Evolutionary conservation across 345 rosid genomes (phyloP), one percentile per base, ranked within the genome.

Genomic region (Kandelia obovata): DNA sequence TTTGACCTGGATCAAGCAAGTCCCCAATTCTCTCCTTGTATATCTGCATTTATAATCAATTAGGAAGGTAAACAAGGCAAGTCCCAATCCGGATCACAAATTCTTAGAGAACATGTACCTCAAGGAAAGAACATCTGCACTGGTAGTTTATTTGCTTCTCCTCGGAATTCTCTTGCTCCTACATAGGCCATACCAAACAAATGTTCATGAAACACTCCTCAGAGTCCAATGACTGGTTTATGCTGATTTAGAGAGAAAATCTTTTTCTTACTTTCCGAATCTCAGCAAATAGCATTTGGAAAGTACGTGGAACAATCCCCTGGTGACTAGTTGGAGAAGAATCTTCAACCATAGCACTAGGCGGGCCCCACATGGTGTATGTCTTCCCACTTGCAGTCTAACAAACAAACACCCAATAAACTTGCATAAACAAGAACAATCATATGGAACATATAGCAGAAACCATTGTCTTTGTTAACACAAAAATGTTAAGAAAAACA

Each of bases 341-440:
- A 73, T 88, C 91, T 51, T 89, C 97, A 23, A 95, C 82, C 92
- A 95, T 92, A 31, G 99, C 91, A 66, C 99, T 86, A 56, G 96
- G 97, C 0, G 97, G 96, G 66, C 99, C 98, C 97, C 98, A 95
- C 89, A 92, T 82, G 0, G 99, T 95, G 76, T 90, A 90, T 21
- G 99, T 88, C 82, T 95, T 95, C 53, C 99, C 98, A 62, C 99
- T 92, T 83, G 96, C 99, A 34, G 91, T 90, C 99, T 95, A 34
- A 35, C 53, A 71, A 75, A 27, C 73, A 73, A 76, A 28, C 70
- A 65, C 56, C 47, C 72, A 74, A 34, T 25, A 61, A 57, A 21
- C 55, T 39, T 17, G 51, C 49, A 39, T 58, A 20, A 64, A 13
- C 30, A 25, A 26, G 60, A 60, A 47, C 1, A 30, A 34, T 57